Percentiles rank a stretch among this genome's conserved stretches.
These are phyloP conservation scores for Lachnellula arida DNA, from an alignment of 2,329 filamentous ascomycete genomes.

Conservation along the genomic window DNA sequence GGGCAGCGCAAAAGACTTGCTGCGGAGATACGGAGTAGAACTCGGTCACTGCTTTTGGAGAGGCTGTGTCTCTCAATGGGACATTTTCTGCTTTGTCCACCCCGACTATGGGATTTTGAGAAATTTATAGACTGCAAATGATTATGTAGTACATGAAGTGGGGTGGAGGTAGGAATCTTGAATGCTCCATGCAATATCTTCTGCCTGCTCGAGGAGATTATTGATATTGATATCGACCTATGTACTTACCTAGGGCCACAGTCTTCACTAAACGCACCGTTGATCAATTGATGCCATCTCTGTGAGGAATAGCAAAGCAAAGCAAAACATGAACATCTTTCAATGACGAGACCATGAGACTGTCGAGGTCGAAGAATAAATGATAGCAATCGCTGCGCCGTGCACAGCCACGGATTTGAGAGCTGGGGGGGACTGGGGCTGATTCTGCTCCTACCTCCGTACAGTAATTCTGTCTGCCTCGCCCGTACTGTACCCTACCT, in stretches of 20 bases:
- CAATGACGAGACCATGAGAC: not conserved
- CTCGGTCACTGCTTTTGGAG: not conserved
- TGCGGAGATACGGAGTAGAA: not conserved
- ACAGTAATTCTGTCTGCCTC: not conserved
- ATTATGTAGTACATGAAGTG: not conserved
- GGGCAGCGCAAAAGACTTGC: not conserved
- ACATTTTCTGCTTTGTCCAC: not conserved
- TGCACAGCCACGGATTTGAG: not conserved
- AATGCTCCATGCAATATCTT: not conserved
- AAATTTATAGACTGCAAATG: not conserved
- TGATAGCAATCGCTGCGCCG: not conserved
- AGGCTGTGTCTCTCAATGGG: not conserved
- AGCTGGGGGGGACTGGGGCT: not conserved
- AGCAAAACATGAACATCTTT: not conserved
- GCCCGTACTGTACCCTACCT: not conserved
- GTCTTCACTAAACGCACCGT: not conserved
- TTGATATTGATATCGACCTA: too few relatives aligned
- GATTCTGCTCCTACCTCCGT: not conserved
- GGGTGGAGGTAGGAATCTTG: not conserved
- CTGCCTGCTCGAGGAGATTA: not conserved
- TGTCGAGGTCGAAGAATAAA: not conserved
- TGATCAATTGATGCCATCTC: not conserved
- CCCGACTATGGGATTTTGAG: not conserved
- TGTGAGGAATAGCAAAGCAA: not conserved
- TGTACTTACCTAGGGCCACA: too few relatives aligned